Base-by-base conservation (phyloP, 129 eudicot genomes). In the Tanacetum coccineum region DNA sequence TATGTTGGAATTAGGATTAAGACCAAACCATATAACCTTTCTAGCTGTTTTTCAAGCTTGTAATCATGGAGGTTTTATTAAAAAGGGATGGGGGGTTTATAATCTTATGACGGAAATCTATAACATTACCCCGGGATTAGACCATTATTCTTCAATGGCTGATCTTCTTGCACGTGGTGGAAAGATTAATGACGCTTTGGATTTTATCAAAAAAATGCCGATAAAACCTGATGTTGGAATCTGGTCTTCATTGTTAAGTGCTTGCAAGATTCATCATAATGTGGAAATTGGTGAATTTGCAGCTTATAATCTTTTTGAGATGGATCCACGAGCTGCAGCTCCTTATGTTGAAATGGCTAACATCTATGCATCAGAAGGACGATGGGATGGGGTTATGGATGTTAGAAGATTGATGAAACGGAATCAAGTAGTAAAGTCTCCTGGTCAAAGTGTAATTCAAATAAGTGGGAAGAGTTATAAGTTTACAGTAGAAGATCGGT, bases 91-190 rank as follows among this genome's bases (percentile, higher is more conserved):
- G 79, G 91, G 88, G 66, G 68, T 67, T 26, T 84, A 76, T 42
- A 14, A 67, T 64, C 62, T 77, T 59, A 76, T 79, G 85, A 73
- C 74, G 21, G 64, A 68, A 51, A 79, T 71, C 20, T 72, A 80
- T 59, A 68, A 61, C 52, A 32, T 85, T 36, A 52, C 59, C 56
- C 96, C 94, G 0, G 78, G 72, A 26, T 25, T 85, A 26, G 96
- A 88, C 39, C 96, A 88, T 63, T 85, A 92, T 64, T 79, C 96
- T 12, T 92, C 87, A 46, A 78, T 92, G 79, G 81, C 77, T 12
- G 96, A 92, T 74, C 91, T 92, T 70, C 82, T 92, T 62, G 96
- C 96, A n/a, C 95, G 98, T 12, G 74, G 48, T 28, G 98, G 96
- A 20, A 92, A 76, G 78, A 80, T 92, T 45, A 71, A 78, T 14